Conservation (phyloP, 768 basidiomycete genomes). For the Gyrodon lividus region DNA sequence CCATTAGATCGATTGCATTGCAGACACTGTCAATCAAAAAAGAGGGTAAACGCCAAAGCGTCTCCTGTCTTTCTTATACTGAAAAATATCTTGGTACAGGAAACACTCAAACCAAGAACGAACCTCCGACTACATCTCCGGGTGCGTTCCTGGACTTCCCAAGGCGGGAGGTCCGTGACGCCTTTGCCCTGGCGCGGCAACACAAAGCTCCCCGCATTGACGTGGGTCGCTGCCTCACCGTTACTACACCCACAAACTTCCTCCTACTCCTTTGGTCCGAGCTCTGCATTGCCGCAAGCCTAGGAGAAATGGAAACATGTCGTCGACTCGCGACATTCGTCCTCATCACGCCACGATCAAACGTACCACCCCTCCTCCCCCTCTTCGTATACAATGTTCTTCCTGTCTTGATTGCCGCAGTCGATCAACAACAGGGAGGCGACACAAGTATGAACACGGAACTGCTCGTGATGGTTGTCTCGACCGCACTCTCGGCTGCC, state of each 20-base stretch:
- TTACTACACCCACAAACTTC: slow-evolving; percentile 58
- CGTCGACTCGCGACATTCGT: slow-evolving; percentile 67
- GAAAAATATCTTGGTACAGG: slow-evolving; percentile 9
- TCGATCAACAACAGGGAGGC: slow-evolving; percentile 50
- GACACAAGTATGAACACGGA: slow-evolving; percentile 61
- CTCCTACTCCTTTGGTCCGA: slow-evolving; percentile 70
- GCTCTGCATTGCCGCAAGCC: slow-evolving; percentile 48
- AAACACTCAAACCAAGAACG: slow-evolving; percentile 16
- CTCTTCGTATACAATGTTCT: slow-evolving; percentile 70
- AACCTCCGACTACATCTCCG: slow-evolving; percentile 22
- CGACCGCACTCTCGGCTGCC: slow-evolving; percentile 63
- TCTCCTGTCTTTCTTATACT: not conserved
- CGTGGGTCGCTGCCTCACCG: slow-evolving; percentile 61
- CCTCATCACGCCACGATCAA: slow-evolving; percentile 58
- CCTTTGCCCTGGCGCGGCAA: slow-evolving; percentile 55
- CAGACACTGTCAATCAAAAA: slow-evolving; percentile 38
- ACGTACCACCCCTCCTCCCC: slow-evolving; percentile 64
- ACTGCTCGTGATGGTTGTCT: slow-evolving; percentile 61
- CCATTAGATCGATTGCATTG: slow-evolving; percentile 39
- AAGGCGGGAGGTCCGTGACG: slow-evolving; percentile 53
- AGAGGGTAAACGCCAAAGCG: slow-evolving; percentile 33
- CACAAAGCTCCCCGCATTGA: slow-evolving; percentile 67
- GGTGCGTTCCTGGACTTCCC: slow-evolving; percentile 53
- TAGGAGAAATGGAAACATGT: slow-evolving; percentile 61
- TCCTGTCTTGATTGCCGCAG: slow-evolving; percentile 52